Conservation (phyloP, 2,329 filamentous ascomycete species). For the Claviceps sp. region DNA sequence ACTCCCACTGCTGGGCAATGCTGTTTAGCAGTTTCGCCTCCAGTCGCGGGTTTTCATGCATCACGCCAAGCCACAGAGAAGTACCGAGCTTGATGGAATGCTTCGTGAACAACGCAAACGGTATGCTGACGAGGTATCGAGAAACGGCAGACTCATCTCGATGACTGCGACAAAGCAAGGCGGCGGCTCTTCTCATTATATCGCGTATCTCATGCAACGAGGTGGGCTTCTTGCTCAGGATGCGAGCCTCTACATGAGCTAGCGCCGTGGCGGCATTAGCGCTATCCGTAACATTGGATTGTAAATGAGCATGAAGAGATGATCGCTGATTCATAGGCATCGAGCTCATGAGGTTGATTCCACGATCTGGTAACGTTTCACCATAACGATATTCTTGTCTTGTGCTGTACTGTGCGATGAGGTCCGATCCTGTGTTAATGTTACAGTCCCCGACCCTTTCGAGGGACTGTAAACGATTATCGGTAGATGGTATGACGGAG, state of each 20-base stretch:
- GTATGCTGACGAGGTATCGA: conserved; percentile 81
- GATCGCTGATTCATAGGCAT: conserved; percentile 41
- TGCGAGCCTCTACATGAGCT: conserved; percentile 57
- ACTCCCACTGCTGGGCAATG: conserved; percentile 84
- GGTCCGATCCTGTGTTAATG: conserved; percentile 89
- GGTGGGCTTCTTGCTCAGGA: conserved; percentile 55
- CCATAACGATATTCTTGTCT: conserved; percentile 90
- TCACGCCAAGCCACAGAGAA: conserved; percentile 90
- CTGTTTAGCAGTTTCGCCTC: conserved; percentile 77
- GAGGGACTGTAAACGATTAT: conserved; percentile 74
- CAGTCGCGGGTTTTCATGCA: conserved; percentile 86
- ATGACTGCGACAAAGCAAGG: conserved; percentile 67
- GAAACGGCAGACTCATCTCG: conserved; percentile 66
- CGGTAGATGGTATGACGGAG: conserved; percentile 68
- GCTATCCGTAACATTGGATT: conserved; percentile 38
- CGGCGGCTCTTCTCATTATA: conserved; percentile 71
- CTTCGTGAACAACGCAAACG: conserved; percentile 86
- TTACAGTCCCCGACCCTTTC: conserved; percentile 59
- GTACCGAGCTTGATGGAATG: conserved; percentile 92
- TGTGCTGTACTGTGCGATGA: conserved; percentile 92
- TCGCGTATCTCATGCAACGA: conserved; percentile 65
- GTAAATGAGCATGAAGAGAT: conserved; percentile 28
- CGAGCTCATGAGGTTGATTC: conserved; percentile 50
- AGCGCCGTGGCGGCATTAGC: conserved; percentile 52
- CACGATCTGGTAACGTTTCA: conserved; percentile 57